Percentiles rank a stretch among this genome's conserved stretches.
phyloP scores from a whole-genome alignment of 495 filamentous ascomycete species.

The Penicillium angulare region DNA sequence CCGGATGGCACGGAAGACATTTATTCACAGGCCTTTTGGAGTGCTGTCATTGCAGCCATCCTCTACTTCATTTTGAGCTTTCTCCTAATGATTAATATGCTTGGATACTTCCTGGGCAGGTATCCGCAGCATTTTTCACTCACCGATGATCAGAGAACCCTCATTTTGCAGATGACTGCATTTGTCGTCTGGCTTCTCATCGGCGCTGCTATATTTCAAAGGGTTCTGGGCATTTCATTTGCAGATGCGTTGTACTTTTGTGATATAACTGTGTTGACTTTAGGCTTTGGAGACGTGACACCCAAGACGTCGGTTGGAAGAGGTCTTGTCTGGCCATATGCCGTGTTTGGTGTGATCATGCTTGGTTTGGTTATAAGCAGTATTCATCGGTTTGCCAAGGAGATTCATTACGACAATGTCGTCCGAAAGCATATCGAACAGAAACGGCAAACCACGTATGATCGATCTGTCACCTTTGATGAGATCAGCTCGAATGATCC shows the following conservation, averaged over 20 bases:
- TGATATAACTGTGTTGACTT: constrained; percentile 63
- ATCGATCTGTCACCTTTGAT: constrained; percentile 48
- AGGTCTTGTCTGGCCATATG: constrained; percentile 75
- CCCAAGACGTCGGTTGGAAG: constrained; percentile 50
- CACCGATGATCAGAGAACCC: constrained; percentile 67
- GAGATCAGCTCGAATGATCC: background rate
- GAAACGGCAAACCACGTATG: constrained; percentile 54
- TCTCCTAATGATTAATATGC: constrained; percentile 72
- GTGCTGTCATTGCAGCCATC: constrained; percentile 66
- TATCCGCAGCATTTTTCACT: constrained; percentile 75
- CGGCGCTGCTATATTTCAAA: constrained; percentile 57
- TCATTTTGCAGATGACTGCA: constrained; percentile 63
- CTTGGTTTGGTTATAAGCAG: constrained; percentile 85
- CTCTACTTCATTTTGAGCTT: constrained; percentile 64
- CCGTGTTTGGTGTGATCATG: constrained; percentile 80
- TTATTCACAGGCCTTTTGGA: constrained; percentile 76
- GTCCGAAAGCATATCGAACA: constrained; percentile 62
- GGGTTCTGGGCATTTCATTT: constrained; percentile 46
- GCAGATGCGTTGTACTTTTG: constrained; percentile 62
- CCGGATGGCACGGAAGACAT: constrained; percentile 56
- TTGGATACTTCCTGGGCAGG: constrained; percentile 73
- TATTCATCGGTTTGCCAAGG: constrained; percentile 66
- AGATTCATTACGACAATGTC: constrained; percentile 65
- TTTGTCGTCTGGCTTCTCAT: constrained; percentile 63
- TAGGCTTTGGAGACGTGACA: constrained; percentile 64